Conservation (phyloP, 305 asterid species). For the Ajuga reptans region DNA sequence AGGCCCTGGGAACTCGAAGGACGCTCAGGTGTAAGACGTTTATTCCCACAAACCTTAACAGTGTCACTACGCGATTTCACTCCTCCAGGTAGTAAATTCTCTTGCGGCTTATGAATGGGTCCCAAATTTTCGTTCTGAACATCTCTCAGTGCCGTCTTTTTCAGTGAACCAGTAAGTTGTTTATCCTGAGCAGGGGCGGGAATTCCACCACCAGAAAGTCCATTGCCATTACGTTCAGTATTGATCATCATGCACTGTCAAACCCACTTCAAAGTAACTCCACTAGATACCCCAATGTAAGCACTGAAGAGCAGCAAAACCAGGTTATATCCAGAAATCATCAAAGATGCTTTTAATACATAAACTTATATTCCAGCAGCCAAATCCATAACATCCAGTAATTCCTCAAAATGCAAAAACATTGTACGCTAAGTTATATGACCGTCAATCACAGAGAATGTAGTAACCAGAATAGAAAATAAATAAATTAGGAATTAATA, state of each 20-base stretch:
- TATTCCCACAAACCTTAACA: constrained; percentile 59
- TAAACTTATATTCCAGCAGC: neutral
- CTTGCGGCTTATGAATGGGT: constrained; percentile 39
- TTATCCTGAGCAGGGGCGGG: constrained; percentile 44
- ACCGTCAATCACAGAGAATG: neutral
- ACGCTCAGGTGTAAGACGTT: constrained; percentile 65
- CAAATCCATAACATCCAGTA: neutral
- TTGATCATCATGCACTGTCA: constrained; percentile 43
- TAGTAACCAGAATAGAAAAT: neutral
- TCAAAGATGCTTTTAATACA: neutral
- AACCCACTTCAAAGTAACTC: constrained; percentile 11
- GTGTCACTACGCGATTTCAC: constrained; percentile 45
- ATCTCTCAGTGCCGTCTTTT: constrained; percentile 77
- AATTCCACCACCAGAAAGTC: constrained; percentile 30
- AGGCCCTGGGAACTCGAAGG: constrained; percentile 49
- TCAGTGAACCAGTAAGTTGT: constrained; percentile 37
- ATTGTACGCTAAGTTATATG: neutral
- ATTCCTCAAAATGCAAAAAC: neutral
- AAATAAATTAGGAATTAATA: neutral
- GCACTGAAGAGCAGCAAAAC: constrained; percentile 8
- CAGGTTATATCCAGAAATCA: constrained; percentile 2
- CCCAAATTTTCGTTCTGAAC: constrained; percentile 66
- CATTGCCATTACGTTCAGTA: constrained; percentile 34
- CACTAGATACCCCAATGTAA: constrained; percentile 25
- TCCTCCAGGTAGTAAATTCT: constrained; percentile 32